Evolutionary conservation across 1,284 basidiomycete genomes (phyloP).

Genomic region (Austroboletus novae-zelandiae): DNA sequence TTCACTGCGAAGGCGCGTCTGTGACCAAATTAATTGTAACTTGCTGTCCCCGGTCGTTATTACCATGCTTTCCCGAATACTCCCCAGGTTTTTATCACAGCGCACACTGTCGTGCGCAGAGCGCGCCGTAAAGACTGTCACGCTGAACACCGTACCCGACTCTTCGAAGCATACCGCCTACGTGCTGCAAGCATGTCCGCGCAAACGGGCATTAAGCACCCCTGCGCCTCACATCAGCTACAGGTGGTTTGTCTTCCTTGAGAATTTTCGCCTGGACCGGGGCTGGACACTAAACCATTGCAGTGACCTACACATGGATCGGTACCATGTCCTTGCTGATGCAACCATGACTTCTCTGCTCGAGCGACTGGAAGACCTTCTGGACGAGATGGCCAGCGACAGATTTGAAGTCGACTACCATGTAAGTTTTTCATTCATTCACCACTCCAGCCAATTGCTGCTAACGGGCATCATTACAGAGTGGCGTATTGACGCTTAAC

Average conservation of each 20-base stretch:
- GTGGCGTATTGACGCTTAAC: constrained; percentile 87
- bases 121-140: not conserved
- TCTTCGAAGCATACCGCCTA: not conserved
- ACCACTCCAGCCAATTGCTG: not conserved
- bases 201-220: constrained; percentile 40
- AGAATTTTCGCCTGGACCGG: not conserved
- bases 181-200: constrained; percentile 3
- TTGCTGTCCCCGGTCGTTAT: not conserved
- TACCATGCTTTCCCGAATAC: constrained; percentile 20
- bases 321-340: constrained; percentile 82
- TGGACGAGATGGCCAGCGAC: constrained; percentile 61
- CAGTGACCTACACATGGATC: constrained; percentile 60
- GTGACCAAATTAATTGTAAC: not conserved
- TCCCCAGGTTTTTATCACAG: constrained; percentile 16
- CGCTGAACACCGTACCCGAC: constrained; percentile 1
- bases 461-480: constrained; percentile 42
- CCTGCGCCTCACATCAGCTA: constrained; percentile 46
- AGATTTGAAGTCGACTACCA: constrained; percentile 91
- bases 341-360: constrained; percentile 80
- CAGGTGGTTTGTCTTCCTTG: constrained; percentile 36
- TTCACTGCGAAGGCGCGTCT: not conserved
- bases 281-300: not conserved
- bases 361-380: constrained; percentile 73
- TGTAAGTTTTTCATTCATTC: constrained; percentile 51
- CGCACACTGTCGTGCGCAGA: constrained; percentile 5